phyloP scores from a whole-genome alignment of 257 asterid genomes.

The Fraxinus cuspidata region DNA sequence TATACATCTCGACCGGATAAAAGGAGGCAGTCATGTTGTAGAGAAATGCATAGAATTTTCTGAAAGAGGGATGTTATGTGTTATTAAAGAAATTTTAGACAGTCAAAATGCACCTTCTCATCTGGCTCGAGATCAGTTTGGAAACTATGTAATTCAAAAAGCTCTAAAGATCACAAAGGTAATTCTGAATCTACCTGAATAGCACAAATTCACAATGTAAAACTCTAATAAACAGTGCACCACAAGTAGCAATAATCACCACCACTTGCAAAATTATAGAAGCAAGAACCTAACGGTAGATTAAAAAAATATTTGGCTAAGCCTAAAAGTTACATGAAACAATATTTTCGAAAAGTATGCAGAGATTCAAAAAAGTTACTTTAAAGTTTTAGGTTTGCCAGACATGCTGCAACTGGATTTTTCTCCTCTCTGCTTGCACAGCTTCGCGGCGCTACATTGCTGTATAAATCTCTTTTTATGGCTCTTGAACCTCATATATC shows the following conservation, averaged over 20 bases:
- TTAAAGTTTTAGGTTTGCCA: neutral
- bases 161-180: neutral
- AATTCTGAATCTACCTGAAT: neutral
- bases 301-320: neutral
- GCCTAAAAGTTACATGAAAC: neutral
- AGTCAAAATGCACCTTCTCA: neutral
- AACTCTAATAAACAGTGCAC: neutral
- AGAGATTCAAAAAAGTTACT: neutral
- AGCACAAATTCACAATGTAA: neutral
- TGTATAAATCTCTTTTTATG: neutral
- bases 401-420: neutral
- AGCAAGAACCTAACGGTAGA: neutral
- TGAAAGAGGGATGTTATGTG: neutral
- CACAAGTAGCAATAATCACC: neutral
- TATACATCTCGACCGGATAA: neutral
- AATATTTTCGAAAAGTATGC: neutral
- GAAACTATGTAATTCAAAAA: conserved; percentile 2
- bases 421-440: neutral
- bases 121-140: neutral
- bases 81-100: neutral
- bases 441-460: neutral
- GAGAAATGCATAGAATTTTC: neutral
- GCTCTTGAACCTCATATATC: neutral
- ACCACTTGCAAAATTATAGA: neutral
- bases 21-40: neutral